Conservation (phyloP, 129 eudicot species). For the Pittosporum tobira region DNA sequence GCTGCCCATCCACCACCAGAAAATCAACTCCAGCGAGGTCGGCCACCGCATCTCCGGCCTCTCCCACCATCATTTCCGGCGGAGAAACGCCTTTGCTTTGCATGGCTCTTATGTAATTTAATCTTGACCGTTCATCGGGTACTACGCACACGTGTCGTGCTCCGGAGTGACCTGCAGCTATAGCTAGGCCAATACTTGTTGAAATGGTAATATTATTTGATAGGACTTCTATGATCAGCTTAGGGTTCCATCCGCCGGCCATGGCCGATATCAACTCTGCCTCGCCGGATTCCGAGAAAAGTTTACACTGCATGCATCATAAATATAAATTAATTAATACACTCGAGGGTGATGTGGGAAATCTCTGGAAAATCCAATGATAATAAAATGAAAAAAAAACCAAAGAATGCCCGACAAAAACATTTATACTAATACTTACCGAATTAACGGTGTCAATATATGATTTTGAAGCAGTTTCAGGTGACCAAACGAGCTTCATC, state of each 20-base stretch:
- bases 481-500: constrained; percentile 57
- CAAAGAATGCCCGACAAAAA: too few species aligned
- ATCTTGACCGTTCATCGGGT: constrained; percentile 24
- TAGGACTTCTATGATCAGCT: constrained; percentile 40
- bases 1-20: constrained; percentile 45
- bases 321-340: neutral
- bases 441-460: constrained; percentile 35
- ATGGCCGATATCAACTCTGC: constrained; percentile 49
- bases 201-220: constrained; percentile 20
- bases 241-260: constrained; percentile 52
- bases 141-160: constrained; percentile 47
- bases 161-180: constrained; percentile 35
- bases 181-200: constrained; percentile 36
- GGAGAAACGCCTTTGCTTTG: constrained; percentile 7
- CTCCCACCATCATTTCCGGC: constrained; percentile 47
- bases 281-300: constrained; percentile 22
- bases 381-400: too few species aligned
- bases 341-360: too few species aligned
- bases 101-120: constrained; percentile 25
- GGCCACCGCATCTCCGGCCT: constrained; percentile 32
- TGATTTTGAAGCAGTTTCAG: constrained; percentile 35
- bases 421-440: constrained; percentile 19
- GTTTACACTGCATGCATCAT: constrained; percentile 21
- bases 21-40: constrained; percentile 31
- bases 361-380: too few species aligned